A percentile compares a stretch with the other conserved stretches of the same genome.
These are phyloP conservation scores for Xylaria acuta DNA, from an alignment of 495 filamentous ascomycete species.

Conservation along the genomic window DNA sequence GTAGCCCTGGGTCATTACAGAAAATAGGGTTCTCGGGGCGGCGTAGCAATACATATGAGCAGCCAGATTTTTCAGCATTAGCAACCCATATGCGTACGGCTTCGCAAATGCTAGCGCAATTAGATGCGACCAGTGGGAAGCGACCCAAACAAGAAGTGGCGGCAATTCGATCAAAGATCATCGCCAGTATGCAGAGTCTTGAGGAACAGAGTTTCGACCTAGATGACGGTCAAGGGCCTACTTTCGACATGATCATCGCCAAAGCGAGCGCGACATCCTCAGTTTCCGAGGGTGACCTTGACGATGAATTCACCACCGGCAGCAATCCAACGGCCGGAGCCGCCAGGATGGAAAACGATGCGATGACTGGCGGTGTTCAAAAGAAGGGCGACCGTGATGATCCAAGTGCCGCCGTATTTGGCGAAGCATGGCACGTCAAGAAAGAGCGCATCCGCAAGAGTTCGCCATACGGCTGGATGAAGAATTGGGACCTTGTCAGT, in stretches of 20 bases:
- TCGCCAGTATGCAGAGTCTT: constrained; percentile 82
- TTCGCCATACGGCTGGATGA: constrained; percentile 78
- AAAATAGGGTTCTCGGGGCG: constrained; percentile 56
- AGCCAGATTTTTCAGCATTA: constrained; percentile 74
- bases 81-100: constrained; percentile 82
- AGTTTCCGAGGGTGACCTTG: constrained; percentile 48
- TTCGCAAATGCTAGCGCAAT: constrained; percentile 78
- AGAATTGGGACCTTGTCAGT: constrained; percentile 79
- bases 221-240: constrained; percentile 65
- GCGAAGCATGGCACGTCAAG: constrained; percentile 77
- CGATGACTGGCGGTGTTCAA: constrained; percentile 76
- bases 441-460: constrained; percentile 77
- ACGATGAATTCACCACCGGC: constrained; percentile 52
- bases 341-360: constrained; percentile 81
- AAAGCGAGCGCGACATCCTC: constrained; percentile 51
- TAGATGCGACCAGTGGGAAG: constrained; percentile 74
- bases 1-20: constrained; percentile 61
- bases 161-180: constrained; percentile 76
- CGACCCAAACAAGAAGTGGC: constrained; percentile 74
- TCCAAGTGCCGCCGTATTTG: constrained; percentile 79
- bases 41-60: constrained; percentile 57
- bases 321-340: constrained; percentile 70
- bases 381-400: constrained; percentile 79
- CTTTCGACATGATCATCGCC: constrained; percentile 76
- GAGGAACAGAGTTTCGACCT: constrained; percentile 78